Evolutionary conservation across 495 filamentous ascomycete genomes (phyloP), one percentile per base, ranked within the genome.

Genomic region (Rostrohypoxylon terebratum): DNA sequence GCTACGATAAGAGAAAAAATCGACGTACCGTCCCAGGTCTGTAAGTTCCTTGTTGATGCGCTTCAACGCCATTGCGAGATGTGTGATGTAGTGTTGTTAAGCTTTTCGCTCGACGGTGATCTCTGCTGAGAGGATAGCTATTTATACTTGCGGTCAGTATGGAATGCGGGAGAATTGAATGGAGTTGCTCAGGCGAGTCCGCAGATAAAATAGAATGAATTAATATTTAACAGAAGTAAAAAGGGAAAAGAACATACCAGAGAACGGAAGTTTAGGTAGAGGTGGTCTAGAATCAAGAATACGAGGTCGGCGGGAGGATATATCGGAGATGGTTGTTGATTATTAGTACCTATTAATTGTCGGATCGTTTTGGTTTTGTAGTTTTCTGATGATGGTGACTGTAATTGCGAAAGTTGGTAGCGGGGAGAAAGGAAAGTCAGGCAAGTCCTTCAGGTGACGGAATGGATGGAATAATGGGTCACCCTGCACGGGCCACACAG

Each of bases 1-100:
- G 38, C 20, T 36, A 42, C 20, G 38, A 53, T 59, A 54, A 68
- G 71, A 11, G 16, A 40, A 48, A 72, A 69, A 69, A 55, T 40
- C 14, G 50, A 88, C 85, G 61, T 97, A 99, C 95, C 96, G 94
- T 86, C 96, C 96, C 80, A 99, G 90, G 80, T 99, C 96, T 85
- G 94, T 93, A 85, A 99, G 92, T 89, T 99, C 96, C 91, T 98
- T 99, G 90, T 97, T 98, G 87, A 99, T 99, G 83, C 96, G 89
- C 93, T 99, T 99, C 80, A 99, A 91, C 85, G 96, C 96, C 96
- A 99, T 99, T 76, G 77, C 82, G 82, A 75, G 81, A 70, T 83
- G 73, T 80, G 72, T 63, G 63, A 47, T 68, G 71, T 74, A 55
- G 64, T 67, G 64, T 54, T 59, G 71, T 65, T n/a, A 60, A 28